A percentile compares a stretch with the other conserved stretches of the same genome.
These are phyloP conservation scores for Candida schatavii DNA, from an alignment of 805 yeast species.

Conservation along the genomic window DNA sequence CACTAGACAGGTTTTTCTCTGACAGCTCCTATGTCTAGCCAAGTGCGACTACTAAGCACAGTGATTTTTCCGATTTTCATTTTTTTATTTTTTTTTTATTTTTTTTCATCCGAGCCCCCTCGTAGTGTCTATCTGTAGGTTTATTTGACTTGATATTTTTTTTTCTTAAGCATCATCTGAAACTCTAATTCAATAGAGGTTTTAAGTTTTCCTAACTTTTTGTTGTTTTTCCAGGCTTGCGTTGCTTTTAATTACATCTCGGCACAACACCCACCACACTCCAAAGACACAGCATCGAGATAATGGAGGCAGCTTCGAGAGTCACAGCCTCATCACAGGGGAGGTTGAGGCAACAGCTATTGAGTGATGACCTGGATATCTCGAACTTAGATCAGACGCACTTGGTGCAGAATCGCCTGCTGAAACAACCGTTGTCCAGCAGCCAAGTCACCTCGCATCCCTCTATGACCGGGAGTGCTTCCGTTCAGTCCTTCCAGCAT, in stretches of 20 bases:
- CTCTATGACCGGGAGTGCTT: constrained; percentile 4
- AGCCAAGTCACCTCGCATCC: not conserved
- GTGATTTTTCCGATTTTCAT: no score
- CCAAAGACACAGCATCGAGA: constrained; percentile 1
- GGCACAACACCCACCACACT: not conserved
- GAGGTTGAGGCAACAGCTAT: constrained; percentile 31
- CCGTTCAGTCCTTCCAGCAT: constrained; percentile 6
- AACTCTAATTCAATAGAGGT: not conserved
- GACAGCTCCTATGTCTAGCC: no score
- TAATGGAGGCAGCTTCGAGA: constrained; percentile 25
- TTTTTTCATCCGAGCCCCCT: not conserved
- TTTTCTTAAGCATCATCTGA: not conserved
- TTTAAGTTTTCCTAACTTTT: not conserved
- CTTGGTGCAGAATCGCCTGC: not conserved
- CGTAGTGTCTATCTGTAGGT: not conserved
- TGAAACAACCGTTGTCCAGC: not conserved
- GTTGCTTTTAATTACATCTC: not conserved
- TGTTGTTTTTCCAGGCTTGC: not conserved
- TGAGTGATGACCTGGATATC: constrained; percentile 28
- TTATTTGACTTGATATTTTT: no score
- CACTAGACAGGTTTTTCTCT: no score
- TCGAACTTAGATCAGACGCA: constrained; percentile 8
- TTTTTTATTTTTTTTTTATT: no score
- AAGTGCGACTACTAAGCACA: no score
- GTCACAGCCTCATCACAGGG: constrained; percentile 16